phyloP scores from a whole-genome alignment of 371 early-diverging fungal genomes.

The Mucor lusitanicus region DNA sequence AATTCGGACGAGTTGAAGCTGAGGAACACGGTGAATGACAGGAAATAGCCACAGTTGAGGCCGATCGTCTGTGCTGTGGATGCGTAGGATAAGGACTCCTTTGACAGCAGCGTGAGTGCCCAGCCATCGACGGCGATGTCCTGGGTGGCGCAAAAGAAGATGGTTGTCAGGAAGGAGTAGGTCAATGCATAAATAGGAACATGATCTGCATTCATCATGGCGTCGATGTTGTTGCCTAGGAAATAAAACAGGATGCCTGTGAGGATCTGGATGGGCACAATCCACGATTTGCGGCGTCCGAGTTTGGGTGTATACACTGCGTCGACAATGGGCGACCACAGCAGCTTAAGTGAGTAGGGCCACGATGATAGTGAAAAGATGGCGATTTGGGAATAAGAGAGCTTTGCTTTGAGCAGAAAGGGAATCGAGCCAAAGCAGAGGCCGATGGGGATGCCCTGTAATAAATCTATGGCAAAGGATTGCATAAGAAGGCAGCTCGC shows the following conservation, averaged over 20 bases:
- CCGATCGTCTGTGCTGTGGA: slow-evolving; percentile 97
- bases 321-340: slow-evolving; percentile 98
- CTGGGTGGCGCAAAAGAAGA: slow-evolving; percentile 96
- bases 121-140: slow-evolving; percentile 98
- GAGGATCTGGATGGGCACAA: slow-evolving; percentile 93
- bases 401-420: slow-evolving; percentile 88
- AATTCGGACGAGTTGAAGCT: slow-evolving; percentile 94
- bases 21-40: slow-evolving; percentile 95
- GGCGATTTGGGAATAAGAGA: slow-evolving; percentile 90
- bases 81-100: slow-evolving; percentile 87
- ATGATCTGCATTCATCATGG: slow-evolving; percentile 64
- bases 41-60: slow-evolving; percentile 92
- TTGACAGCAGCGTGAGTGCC: slow-evolving; percentile 90
- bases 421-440: slow-evolving; percentile 91
- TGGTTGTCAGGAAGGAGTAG: slow-evolving; percentile 71
- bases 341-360: slow-evolving; percentile 90
- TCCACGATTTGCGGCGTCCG: slow-evolving; percentile 97
- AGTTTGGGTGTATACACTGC: slow-evolving; percentile 77
- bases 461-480: slow-evolving; percentile 57
- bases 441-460: slow-evolving; percentile 95
- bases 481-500: background rate
- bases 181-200: slow-evolving; percentile 70
- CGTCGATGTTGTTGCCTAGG: slow-evolving; percentile 79
- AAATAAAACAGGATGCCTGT: slow-evolving; percentile 76
- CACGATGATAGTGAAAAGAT: slow-evolving; percentile 92